A percentile compares a stretch with the other conserved stretches of the same genome.
These are phyloP conservation scores for Globisporangium spiculum DNA, from an alignment of 352 stramenopile genomes.

Conservation along the genomic window DNA sequence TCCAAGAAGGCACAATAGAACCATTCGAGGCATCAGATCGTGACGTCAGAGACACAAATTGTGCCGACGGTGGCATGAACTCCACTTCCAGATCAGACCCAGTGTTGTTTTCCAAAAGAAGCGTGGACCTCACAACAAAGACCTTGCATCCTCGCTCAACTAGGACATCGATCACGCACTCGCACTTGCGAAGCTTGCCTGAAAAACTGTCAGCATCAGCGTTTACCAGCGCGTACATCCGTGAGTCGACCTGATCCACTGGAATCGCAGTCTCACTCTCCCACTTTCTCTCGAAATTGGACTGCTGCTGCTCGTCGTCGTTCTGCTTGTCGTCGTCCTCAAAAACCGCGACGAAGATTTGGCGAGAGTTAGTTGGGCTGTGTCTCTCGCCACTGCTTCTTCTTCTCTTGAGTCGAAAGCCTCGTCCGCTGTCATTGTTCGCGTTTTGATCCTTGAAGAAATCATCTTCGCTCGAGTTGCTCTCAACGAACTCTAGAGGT, in stretches of 20 bases:
- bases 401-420: neutral
- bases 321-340: constrained; percentile 43
- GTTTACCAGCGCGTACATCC: constrained; percentile 78
- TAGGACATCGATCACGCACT: constrained; percentile 84
- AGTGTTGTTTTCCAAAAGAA: constrained; percentile 83
- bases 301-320: constrained; percentile 20
- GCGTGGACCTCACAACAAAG: constrained; percentile 80
- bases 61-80: constrained; percentile 61
- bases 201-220: constrained; percentile 44
- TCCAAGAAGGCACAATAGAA: constrained; percentile 63
- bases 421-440: constrained; percentile 3
- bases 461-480: neutral
- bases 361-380: constrained; percentile 29
- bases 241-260: constrained; percentile 81
- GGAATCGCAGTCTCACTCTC: constrained; percentile 74
- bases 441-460: constrained; percentile 5
- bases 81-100: constrained; percentile 84
- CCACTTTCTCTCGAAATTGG: constrained; percentile 44
- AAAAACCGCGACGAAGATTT: constrained; percentile 68
- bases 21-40: constrained; percentile 29
- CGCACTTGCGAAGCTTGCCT: constrained; percentile 62
- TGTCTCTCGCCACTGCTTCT: constrained; percentile 18
- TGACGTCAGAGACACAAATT: constrained; percentile 32
- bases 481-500: constrained; percentile 53
- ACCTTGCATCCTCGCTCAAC: constrained; percentile 86